Percentiles rank a stretch among this genome's conserved stretches.
These are phyloP conservation scores for Globisporangium nagaii DNA, from an alignment of 352 stramenopile species.

Conservation along the genomic window DNA sequence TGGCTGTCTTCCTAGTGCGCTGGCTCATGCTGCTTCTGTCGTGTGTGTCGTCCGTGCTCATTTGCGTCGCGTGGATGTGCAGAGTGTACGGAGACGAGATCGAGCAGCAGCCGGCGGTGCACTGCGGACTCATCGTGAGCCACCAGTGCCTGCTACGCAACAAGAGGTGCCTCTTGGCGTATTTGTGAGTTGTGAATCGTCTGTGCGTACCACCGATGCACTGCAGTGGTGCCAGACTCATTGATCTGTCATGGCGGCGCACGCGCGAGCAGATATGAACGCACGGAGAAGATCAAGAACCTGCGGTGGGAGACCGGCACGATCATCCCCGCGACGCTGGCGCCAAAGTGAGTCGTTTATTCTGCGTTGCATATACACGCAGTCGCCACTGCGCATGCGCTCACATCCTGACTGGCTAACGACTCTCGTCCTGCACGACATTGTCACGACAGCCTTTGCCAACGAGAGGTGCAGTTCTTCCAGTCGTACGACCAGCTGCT, in stretches of 20 bases:
- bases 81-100: slow-evolving; percentile 65
- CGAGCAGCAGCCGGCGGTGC: slow-evolving; percentile 49
- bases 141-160: slow-evolving; percentile 88
- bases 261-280: slow-evolving; percentile 34
- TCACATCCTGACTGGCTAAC: too few relatives aligned
- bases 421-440: too few relatives aligned
- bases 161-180: slow-evolving; percentile 86
- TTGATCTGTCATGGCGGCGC: neutral
- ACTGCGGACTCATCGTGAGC: slow-evolving; percentile 82
- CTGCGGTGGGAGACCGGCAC: slow-evolving; percentile 89
- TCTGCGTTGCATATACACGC: neutral
- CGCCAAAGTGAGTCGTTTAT: slow-evolving; percentile 43
- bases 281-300: slow-evolving; percentile 86
- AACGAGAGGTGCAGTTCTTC: slow-evolving; percentile 87
- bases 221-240: too few relatives aligned
- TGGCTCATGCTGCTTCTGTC: too few relatives aligned
- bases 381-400: too few relatives aligned
- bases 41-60: too few relatives aligned
- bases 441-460: slow-evolving; percentile 53
- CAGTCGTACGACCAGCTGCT: slow-evolving; percentile 89
- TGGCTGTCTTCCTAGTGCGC: too few relatives aligned
- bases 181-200: slow-evolving; percentile 45
- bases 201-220: neutral
- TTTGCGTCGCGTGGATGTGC: neutral
- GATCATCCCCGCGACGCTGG: slow-evolving; percentile 74